Conservation (phyloP, 106 monocot genomes). For the Dioscorea dumetorum region DNA sequence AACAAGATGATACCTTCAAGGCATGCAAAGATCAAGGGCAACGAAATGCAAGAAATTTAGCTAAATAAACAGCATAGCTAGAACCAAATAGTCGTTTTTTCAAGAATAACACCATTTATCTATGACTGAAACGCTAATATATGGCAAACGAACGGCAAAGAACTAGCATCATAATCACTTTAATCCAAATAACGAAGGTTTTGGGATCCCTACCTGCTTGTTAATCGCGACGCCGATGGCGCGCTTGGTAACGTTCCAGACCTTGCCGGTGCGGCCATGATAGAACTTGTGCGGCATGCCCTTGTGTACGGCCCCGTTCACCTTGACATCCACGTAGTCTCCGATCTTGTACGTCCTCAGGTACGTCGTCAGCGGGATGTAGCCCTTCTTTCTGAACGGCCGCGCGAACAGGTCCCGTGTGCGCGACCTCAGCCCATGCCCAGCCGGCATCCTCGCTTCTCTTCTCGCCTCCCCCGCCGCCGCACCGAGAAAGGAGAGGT, state of each 20-base stretch:
- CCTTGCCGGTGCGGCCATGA: slow-evolving; percentile 57
- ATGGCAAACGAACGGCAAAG: no score
- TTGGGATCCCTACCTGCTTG: slow-evolving; percentile 35
- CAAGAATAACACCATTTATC: no score
- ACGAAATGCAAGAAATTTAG: no score
- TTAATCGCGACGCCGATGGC: slow-evolving; percentile 59
- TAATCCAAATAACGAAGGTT: no score
- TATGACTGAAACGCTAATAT: no score
- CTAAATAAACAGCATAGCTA: no score
- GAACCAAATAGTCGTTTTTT: no score
- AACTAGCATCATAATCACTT: no score
- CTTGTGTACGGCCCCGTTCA: slow-evolving; percentile 78
- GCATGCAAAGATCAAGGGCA: no score
- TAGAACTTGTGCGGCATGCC: slow-evolving; percentile 93
- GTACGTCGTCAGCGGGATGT: slow-evolving; percentile 63
- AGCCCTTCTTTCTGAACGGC: slow-evolving; percentile 80
- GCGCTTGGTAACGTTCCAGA: slow-evolving; percentile 66
- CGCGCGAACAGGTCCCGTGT: slow-evolving; percentile 63
- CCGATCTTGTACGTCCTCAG: slow-evolving; percentile 70
- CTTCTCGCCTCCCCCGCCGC: slow-evolving; percentile 4
- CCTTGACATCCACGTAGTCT: slow-evolving; percentile 71
- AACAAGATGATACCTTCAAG: no score
- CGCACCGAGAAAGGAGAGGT: background rate
- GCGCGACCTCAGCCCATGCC: slow-evolving; percentile 52
- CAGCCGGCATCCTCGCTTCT: slow-evolving; percentile 44